Conservation (phyloP, 2,329 filamentous ascomycete genomes). For the Stemphylium lycopersici region DNA sequence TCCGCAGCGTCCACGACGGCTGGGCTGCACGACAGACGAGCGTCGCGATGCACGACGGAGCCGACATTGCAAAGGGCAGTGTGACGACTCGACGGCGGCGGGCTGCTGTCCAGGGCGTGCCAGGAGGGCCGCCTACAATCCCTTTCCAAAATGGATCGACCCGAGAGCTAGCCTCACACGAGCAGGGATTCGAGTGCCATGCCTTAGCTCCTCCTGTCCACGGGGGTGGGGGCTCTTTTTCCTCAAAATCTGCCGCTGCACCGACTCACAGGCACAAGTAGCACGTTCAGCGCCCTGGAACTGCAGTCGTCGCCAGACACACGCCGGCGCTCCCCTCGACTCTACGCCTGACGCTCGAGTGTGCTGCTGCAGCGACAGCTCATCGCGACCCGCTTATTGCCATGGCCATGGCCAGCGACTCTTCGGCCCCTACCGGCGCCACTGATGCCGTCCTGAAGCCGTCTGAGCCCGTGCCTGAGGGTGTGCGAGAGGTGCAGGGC, state of each 20-base stretch:
- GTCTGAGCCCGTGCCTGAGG: slow-evolving; percentile 80
- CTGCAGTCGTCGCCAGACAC: slow-evolving; percentile 2
- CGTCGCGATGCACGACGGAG: no score
- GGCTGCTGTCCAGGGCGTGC: neutral
- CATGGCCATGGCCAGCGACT: slow-evolving; percentile 17
- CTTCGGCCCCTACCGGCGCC: slow-evolving; percentile 51
- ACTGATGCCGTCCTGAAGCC: slow-evolving; percentile 84
- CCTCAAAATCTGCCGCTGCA: slow-evolving; percentile 19
- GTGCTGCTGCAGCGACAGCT: slow-evolving; percentile 3
- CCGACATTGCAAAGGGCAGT: neutral
- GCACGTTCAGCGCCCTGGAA: slow-evolving; percentile 1
- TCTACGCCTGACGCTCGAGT: neutral
- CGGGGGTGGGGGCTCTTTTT: slow-evolving; percentile 16
- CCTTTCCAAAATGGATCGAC: slow-evolving; percentile 14
- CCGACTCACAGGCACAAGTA: slow-evolving; percentile 5
- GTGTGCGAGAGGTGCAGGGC: slow-evolving; percentile 81
- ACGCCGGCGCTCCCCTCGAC: neutral
- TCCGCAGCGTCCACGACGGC: neutral
- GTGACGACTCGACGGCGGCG: neutral
- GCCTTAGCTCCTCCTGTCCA: slow-evolving; percentile 11
- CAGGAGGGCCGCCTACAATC: slow-evolving; percentile 1
- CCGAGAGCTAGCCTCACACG: slow-evolving; percentile 11
- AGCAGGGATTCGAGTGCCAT: slow-evolving; percentile 12
- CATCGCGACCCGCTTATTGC: neutral
- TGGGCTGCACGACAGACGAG: neutral